A percentile compares a stretch with the other conserved stretches of the same genome.
phyloP scores from a whole-genome alignment of 306 rosid genomes.

The Cucurbita moschata region DNA sequence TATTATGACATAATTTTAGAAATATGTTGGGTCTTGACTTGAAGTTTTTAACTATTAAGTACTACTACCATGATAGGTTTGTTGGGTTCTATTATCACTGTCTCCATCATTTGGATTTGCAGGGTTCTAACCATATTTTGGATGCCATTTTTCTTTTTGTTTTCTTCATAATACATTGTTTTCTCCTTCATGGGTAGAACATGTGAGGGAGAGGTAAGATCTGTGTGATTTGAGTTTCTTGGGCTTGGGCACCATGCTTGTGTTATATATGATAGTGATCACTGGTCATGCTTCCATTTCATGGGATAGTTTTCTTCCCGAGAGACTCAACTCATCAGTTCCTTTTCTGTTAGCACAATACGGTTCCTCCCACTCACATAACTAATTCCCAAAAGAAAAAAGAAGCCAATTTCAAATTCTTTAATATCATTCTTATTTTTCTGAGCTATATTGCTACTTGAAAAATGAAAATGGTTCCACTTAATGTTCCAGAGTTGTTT shows the following conservation, averaged over 20 bases:
- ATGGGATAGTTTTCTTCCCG: neutral
- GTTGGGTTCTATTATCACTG: neutral
- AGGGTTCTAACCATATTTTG: neutral
- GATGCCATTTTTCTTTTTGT: neutral
- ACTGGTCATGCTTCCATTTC: neutral
- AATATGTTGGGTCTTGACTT: neutral
- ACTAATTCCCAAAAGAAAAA: neutral
- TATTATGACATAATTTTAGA: neutral
- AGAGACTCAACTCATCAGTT: neutral
- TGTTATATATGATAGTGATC: neutral
- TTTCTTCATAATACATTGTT: neutral
- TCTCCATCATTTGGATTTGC: neutral
- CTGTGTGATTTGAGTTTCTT: neutral
- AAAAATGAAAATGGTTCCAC: neutral
- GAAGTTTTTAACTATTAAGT: neutral
- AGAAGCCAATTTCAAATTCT: neutral
- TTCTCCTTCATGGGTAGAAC: neutral
- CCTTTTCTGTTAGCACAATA: conserved; percentile 1
- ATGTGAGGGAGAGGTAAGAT: neutral
- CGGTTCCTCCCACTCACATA: neutral
- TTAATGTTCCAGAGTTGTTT: neutral
- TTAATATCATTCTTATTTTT: neutral
- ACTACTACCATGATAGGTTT: neutral
- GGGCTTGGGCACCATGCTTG: neutral
- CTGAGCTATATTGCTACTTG: neutral